Evolutionary conservation across 495 filamentous ascomycete species (phyloP).

Genomic region (Penicillium ochrochloron): DNA sequence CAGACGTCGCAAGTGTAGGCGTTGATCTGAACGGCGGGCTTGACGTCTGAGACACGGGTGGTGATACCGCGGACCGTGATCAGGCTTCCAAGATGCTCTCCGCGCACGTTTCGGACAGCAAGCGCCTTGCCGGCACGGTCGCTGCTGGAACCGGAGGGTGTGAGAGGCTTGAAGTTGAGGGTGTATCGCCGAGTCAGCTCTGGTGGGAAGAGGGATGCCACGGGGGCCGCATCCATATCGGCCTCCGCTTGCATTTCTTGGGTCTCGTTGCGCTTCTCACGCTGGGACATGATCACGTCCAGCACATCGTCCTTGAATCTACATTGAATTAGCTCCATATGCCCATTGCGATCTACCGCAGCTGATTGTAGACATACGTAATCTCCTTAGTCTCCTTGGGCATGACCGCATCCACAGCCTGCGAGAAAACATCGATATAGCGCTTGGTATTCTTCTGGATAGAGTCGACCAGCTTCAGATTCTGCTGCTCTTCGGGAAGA

Average conservation of each 20-base stretch:
- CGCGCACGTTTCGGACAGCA: constrained; percentile 88
- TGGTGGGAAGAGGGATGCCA: constrained; percentile 75
- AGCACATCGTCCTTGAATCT: constrained; percentile 97
- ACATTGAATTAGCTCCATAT: constrained; percentile 14
- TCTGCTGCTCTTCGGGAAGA: constrained; percentile 59
- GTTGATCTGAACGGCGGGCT: constrained; percentile 94
- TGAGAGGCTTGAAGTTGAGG: constrained; percentile 90
- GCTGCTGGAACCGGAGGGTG: constrained; percentile 67
- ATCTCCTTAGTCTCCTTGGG: constrained; percentile 77
- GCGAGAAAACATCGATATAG: constrained; percentile 88
- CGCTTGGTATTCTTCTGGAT: constrained; percentile 91
- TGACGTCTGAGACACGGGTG: constrained; percentile 95
- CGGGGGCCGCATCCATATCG: constrained; percentile 59
- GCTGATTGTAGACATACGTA: constrained; percentile 57
- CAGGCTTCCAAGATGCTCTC: constrained; percentile 87
- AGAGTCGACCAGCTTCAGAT: constrained; percentile 77
- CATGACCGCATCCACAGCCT: constrained; percentile 86
- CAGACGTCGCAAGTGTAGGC: constrained; percentile 97
- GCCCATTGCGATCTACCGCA: background rate
- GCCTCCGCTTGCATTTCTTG: constrained; percentile 70
- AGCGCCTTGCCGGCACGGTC: constrained; percentile 73
- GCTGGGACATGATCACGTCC: constrained; percentile 92
- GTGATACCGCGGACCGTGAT: constrained; percentile 96
- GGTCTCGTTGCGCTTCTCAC: constrained; percentile 81
- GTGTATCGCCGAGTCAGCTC: constrained; percentile 93